These are phyloP conservation scores for Podospora pseudopauciseta DNA, from an alignment of 495 filamentous ascomycete species.

Conservation along the genomic window DNA sequence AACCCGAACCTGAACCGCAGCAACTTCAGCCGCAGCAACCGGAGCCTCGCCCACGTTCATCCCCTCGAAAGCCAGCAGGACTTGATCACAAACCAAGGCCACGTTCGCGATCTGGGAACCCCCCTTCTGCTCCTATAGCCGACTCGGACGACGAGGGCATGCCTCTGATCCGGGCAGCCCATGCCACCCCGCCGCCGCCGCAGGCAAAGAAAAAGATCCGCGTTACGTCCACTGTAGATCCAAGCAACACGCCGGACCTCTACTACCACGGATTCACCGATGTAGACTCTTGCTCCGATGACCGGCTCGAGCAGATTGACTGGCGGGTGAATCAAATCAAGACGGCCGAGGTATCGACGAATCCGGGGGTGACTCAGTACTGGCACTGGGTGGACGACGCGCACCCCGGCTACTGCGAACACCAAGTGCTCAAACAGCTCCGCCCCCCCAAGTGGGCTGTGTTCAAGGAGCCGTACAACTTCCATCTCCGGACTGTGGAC, in stretches of 20 bases:
- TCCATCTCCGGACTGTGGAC: constrained; percentile 39
- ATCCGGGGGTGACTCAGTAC: constrained; percentile 45
- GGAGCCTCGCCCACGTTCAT: background rate
- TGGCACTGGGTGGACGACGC: constrained; percentile 40
- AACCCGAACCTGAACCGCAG: background rate
- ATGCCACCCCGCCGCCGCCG: background rate
- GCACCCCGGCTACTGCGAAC: constrained; percentile 31
- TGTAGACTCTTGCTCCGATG: constrained; percentile 39
- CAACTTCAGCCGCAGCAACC: background rate
- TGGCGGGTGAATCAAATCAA: constrained; percentile 49
- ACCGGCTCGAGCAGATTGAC: constrained; percentile 39
- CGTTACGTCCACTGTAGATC: background rate
- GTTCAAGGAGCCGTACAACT: constrained; percentile 46
- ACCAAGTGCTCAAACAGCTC: constrained; percentile 45
- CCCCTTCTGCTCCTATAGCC: background rate
- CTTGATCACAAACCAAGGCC: background rate
- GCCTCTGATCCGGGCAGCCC: too few relatives aligned
- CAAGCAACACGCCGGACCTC: constrained; percentile 22
- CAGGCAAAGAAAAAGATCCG: constrained; percentile 15
- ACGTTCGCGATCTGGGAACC: background rate
- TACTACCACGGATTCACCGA: constrained; percentile 44
- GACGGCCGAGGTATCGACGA: constrained; percentile 36
- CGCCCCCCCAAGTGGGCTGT: constrained; percentile 41
- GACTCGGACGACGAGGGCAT: constrained; percentile 4
- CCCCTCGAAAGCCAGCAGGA: background rate